Evolutionary conservation across 163 green algal genomes (phyloP).

Genomic region (Smithsoniella earleae): DNA sequence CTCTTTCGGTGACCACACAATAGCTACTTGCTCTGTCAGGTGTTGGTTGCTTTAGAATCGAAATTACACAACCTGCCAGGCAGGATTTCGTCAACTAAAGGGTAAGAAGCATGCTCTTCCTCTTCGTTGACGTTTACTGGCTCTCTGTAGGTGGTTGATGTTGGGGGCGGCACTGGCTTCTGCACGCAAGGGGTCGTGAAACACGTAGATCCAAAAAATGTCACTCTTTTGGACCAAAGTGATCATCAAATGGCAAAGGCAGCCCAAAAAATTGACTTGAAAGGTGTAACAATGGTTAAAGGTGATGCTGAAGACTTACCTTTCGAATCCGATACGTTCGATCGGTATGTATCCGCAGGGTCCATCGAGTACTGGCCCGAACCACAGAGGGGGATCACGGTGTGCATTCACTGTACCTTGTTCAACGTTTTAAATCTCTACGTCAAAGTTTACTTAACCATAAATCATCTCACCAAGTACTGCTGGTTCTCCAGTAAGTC

Average conservation of each 20-base stretch:
- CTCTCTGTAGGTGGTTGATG: conserved; percentile 73
- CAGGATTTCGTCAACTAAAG: too few species aligned
- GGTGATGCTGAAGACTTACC: conserved; percentile 90
- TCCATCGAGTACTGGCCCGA: conserved; percentile 95
- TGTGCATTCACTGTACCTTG: background rate
- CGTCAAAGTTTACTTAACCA: too few species aligned
- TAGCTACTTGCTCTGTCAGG: too few species aligned
- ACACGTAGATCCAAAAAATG: conserved; percentile 56
- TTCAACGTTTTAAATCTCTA: too few species aligned
- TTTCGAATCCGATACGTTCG: conserved; percentile 73
- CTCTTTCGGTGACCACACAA: too few species aligned
- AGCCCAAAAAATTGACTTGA: conserved; percentile 64
- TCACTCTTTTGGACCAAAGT: conserved; percentile 87
- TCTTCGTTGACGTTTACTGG: too few species aligned
- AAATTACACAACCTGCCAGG: too few species aligned
- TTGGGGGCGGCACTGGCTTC: conserved; percentile 92
- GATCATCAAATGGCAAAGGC: conserved; percentile 87
- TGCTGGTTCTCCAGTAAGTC: too few species aligned
- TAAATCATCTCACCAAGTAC: too few species aligned
- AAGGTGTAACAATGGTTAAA: conserved; percentile 81
- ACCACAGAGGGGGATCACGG: conserved; percentile 63
- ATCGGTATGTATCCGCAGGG: conserved; percentile 86
- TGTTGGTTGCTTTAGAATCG: too few species aligned
- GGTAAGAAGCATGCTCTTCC: too few species aligned
- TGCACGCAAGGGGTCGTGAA: conserved; percentile 82